A percentile compares a stretch with the other conserved stretches of the same genome.
These are phyloP conservation scores for Leccinum sublutescens DNA, from an alignment of 768 basidiomycete species.

Conservation along the genomic window DNA sequence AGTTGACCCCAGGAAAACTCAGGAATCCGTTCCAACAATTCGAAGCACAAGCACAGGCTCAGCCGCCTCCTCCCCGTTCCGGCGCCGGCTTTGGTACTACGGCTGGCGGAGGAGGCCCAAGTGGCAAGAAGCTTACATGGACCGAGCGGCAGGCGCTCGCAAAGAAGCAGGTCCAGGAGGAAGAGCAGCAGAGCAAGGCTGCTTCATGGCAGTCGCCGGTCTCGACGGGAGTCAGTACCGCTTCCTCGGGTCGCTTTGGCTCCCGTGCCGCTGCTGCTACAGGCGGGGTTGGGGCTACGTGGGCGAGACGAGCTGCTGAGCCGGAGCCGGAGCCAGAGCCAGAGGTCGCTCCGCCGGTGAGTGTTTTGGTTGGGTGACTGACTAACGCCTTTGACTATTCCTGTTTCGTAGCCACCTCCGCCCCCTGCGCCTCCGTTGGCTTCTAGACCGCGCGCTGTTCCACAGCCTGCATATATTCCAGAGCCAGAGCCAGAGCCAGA, in stretches of 20 bases:
- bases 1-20: slow-evolving; percentile 83
- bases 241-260: slow-evolving; percentile 40
- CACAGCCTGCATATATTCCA: slow-evolving; percentile 15
- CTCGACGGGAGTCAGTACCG: slow-evolving; percentile 31
- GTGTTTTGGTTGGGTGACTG: slow-evolving; percentile 13
- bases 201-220: slow-evolving; percentile 47
- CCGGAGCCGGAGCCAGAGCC: slow-evolving; percentile 27
- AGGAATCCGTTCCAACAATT: slow-evolving; percentile 76
- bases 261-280: slow-evolving; percentile 28
- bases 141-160: slow-evolving; percentile 89
- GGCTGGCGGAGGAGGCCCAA: slow-evolving; percentile 25
- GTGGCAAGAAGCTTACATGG: slow-evolving; percentile 86
- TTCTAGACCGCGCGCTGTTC: slow-evolving; percentile 20
- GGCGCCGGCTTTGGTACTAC: slow-evolving; percentile 2
- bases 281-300: slow-evolving; percentile 26
- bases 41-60: slow-evolving; percentile 45
- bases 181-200: slow-evolving; percentile 60
- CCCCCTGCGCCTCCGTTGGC: slow-evolving; percentile 26
- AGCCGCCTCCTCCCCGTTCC: slow-evolving; percentile 26
- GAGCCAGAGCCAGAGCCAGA: slow-evolving; percentile 27
- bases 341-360: slow-evolving; percentile 31
- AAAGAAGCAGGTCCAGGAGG: slow-evolving; percentile 82
- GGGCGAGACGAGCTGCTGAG: slow-evolving; percentile 18
- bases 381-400: not conserved
- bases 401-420: slow-evolving; percentile 22